Evolutionary conservation across 164 flowering plant genomes (phyloP).

Genomic region (Kingdonia uniflora): DNA sequence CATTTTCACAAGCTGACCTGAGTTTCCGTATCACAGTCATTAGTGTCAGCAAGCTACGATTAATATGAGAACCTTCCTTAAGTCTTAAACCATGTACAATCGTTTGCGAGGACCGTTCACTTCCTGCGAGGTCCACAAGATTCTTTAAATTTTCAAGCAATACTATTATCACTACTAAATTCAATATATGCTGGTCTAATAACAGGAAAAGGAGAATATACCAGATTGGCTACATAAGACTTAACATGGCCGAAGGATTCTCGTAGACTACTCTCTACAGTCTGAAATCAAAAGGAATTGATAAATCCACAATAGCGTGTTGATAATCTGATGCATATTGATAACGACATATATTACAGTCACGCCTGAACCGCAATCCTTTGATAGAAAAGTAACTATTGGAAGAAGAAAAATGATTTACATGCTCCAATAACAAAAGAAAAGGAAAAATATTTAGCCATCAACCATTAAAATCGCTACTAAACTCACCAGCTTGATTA

Average conservation of each 20-base stretch:
- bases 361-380: too few relatives aligned
- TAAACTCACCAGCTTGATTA: constrained; percentile 64
- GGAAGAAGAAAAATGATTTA: too few relatives aligned
- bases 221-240: constrained; percentile 78
- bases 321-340: too few relatives aligned
- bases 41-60: constrained; percentile 69
- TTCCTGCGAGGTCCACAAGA: constrained; percentile 86
- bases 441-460: too few relatives aligned
- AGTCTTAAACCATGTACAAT: constrained; percentile 53
- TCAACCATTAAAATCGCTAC: not conserved
- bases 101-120: constrained; percentile 73
- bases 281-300: constrained; percentile 32
- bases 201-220: constrained; percentile 15
- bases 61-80: constrained; percentile 81
- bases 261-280: constrained; percentile 67
- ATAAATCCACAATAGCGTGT: too few relatives aligned
- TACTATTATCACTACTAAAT: not conserved
- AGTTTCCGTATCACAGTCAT: constrained; percentile 19
- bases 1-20: constrained; percentile 8
- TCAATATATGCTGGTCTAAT: not conserved
- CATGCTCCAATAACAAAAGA: not conserved
- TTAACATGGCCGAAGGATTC: constrained; percentile 65
- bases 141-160: constrained; percentile 37
- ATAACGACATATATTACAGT: too few relatives aligned
- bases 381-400: too few relatives aligned